Percentiles rank a stretch among this genome's conserved stretches.
phyloP scores from a whole-genome alignment of 371 early-diverging fungal genomes.

The Apophysomyces variabilis region DNA sequence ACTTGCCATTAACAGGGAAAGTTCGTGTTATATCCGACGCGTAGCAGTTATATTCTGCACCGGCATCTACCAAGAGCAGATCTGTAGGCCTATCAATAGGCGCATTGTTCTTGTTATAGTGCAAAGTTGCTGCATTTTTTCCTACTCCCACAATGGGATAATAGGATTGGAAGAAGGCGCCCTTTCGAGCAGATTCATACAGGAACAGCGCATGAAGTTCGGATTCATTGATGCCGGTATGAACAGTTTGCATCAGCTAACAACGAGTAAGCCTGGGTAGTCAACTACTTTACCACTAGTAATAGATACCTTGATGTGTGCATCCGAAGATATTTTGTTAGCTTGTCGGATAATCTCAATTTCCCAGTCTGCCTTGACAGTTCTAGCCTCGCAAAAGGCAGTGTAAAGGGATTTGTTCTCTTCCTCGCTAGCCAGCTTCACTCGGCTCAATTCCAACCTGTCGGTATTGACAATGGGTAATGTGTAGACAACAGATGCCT shows the following conservation, averaged over 20 bases:
- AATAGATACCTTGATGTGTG: constrained; percentile 64
- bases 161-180: constrained; percentile 84
- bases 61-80: constrained; percentile 88
- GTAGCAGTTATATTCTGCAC: constrained; percentile 81
- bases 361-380: constrained; percentile 81
- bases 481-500: constrained; percentile 44
- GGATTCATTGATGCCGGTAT: constrained; percentile 68
- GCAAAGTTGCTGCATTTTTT: constrained; percentile 79
- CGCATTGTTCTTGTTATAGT: constrained; percentile 80
- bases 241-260: constrained; percentile 71
- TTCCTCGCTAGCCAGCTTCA: constrained; percentile 31
- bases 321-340: constrained; percentile 77
- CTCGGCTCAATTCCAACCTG: not conserved
- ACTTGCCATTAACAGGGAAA: constrained; percentile 86
- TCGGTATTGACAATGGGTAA: constrained; percentile 34
- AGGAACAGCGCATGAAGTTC: constrained; percentile 79
- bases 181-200: constrained; percentile 71
- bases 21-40: constrained; percentile 91
- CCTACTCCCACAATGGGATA: constrained; percentile 85
- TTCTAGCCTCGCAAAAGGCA: constrained; percentile 78
- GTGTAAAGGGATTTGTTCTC: constrained; percentile 44
- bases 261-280: too few species aligned
- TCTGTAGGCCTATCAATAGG: constrained; percentile 42
- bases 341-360: constrained; percentile 77
- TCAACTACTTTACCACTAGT: not conserved